Percentiles rank a stretch among this genome's conserved stretches.
These are phyloP conservation scores for Globisporangium nagaii DNA, from an alignment of 352 stramenopile species.

Conservation along the genomic window DNA sequence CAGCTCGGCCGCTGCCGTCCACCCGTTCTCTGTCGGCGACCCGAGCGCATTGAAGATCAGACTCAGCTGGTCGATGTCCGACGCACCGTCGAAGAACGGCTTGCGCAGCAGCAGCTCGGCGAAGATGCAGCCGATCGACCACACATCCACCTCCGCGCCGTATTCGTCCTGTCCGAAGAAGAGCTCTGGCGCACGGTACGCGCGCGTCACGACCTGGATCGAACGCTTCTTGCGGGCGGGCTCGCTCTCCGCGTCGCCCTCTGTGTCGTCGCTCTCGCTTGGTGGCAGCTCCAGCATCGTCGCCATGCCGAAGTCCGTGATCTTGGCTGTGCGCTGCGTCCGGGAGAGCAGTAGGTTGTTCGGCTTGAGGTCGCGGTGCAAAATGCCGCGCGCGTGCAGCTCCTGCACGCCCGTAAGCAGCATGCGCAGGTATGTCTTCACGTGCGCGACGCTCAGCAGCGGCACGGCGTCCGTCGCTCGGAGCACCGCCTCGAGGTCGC, in stretches of 20 bases:
- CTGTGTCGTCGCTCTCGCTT: conserved; percentile 6
- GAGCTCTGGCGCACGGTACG: conserved; percentile 69
- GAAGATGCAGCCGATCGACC: conserved; percentile 79
- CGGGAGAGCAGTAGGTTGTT: conserved; percentile 72
- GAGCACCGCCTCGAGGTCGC: conserved; percentile 64
- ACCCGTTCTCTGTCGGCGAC: conserved; percentile 57
- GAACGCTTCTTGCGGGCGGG: conserved; percentile 27
- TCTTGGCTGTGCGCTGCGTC: conserved; percentile 42
- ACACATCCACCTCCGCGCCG: conserved; percentile 61
- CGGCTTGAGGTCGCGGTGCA: conserved; percentile 80
- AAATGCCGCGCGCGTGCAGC: conserved; percentile 45
- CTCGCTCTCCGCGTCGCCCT: conserved; percentile 8
- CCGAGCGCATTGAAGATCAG: conserved; percentile 64
- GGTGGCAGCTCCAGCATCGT: conserved; percentile 20
- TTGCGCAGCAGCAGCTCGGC: conserved; percentile 62
- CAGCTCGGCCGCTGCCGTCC: conserved; percentile 42
- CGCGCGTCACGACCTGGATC: conserved; percentile 69
- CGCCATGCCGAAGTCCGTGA: conserved; percentile 83
- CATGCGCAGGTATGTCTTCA: conserved; percentile 72
- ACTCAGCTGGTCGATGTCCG: conserved; percentile 79
- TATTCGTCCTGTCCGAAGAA: conserved; percentile 73
- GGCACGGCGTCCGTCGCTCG: conserved; percentile 27
- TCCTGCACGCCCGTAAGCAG: conserved; percentile 53
- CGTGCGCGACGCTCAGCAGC: conserved; percentile 35
- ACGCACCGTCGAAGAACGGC: conserved; percentile 57